Conservation (phyloP, 2,329 filamentous ascomycete species). For the Pseudodiploospora longispora region DNA sequence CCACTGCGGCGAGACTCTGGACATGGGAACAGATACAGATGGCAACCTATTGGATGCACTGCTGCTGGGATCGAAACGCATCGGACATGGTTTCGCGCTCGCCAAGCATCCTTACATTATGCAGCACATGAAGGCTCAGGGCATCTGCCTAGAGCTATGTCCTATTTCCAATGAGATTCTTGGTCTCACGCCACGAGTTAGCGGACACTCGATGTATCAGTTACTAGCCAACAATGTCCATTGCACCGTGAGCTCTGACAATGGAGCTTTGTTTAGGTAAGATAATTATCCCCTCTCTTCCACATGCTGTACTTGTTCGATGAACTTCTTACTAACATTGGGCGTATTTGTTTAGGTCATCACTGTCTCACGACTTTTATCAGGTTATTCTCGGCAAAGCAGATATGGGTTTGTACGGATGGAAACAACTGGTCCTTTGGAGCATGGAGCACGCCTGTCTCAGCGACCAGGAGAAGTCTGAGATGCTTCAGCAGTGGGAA, state of each 20-base stretch:
- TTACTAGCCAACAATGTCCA: conserved; percentile 65
- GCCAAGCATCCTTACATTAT: conserved; percentile 60
- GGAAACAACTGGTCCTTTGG: conserved; percentile 60
- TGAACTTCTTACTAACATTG: background rate
- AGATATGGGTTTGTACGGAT: conserved; percentile 60
- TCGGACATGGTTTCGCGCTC: conserved; percentile 67
- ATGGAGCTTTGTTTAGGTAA: conserved; percentile 63
- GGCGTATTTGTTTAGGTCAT: conserved; percentile 40
- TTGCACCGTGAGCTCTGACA: conserved; percentile 68
- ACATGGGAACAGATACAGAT: conserved; percentile 55
- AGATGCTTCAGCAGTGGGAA: conserved; percentile 38
- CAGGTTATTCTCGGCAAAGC: conserved; percentile 63
- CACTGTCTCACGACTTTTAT: conserved; percentile 69
- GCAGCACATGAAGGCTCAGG: conserved; percentile 52
- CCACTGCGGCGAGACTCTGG: conserved; percentile 68
- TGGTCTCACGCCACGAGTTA: conserved; percentile 57
- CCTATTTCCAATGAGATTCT: conserved; percentile 72
- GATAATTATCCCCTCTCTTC: conserved; percentile 10
- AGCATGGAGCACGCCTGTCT: conserved; percentile 55
- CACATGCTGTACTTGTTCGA: background rate
- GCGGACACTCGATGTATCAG: conserved; percentile 59
- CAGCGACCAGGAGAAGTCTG: conserved; percentile 29
- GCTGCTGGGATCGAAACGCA: conserved; percentile 56
- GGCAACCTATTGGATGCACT: conserved; percentile 64
- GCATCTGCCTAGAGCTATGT: conserved; percentile 66